Base-by-base conservation (phyloP, 495 filamentous ascomycete species). In the Penicillium goetzii region DNA sequence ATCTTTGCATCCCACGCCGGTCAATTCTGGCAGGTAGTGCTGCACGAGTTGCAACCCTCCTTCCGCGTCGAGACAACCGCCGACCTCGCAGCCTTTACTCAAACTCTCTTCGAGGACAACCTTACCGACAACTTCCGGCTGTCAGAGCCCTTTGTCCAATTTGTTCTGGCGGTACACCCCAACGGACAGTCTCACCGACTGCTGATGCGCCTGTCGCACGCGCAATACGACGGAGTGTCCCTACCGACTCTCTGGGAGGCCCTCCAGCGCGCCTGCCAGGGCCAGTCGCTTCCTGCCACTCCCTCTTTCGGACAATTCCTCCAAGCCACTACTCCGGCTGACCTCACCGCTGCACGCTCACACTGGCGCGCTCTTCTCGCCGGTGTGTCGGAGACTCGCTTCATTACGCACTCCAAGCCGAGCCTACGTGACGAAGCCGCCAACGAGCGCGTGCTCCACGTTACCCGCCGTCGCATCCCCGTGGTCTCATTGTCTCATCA, bases 131-230 rank as follows among this genome's bases (percentile, higher is more conserved):
- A 68, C 2, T 79, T 81, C 59, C 78, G 76, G 0, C 77, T 84
- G 2, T 85, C 85, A 2, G 81, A 82, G 25, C 76, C 82, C 0
- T 85, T 86, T 47, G 72, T 86, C 14, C 80, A 83, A 50, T 84
- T 86, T 64, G 73, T 81, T 28, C 76, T 84, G 21, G 71, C 85
- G 59, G 15, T 45, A n/a, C 41, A 45, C 41, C 74, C 77, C 34
- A 68, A 76, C 54, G 76, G 73, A 15, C 66, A 67, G 5, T 70
- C 68, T 2, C 74, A 81, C 70, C 78, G 76, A 21, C 81, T 90
- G 30, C 70, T 81, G 53, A 77, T 71, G 55, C 62, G 68, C 12
- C 23, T 71, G n/a, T 68, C 65, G 1, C 68, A 71, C 40, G 68
- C 62, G 5, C 68, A 71, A 38, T 71, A 68, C 41, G 73, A 81